These are phyloP conservation scores for Salix brachista DNA, from an alignment of 345 rosid genomes.

Conservation along the genomic window DNA sequence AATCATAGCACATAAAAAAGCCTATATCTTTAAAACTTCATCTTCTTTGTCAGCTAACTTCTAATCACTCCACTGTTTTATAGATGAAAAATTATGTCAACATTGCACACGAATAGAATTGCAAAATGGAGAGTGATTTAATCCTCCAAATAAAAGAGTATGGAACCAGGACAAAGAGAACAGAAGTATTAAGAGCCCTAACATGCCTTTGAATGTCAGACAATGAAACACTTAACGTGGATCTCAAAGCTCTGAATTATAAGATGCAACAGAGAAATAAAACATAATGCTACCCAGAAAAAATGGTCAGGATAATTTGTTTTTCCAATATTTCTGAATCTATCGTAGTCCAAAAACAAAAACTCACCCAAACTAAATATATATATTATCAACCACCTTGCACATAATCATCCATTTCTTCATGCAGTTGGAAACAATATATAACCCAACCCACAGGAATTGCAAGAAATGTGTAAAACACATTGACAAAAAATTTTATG, in stretches of 20 bases:
- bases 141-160: background rate
- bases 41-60: background rate
- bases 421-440: no score
- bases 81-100: background rate
- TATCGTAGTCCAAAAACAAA: background rate
- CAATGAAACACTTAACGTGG: background rate
- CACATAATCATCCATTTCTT: no score
- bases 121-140: background rate
- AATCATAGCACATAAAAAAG: background rate
- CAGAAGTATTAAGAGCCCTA: background rate
- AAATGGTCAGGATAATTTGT: background rate
- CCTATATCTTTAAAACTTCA: background rate
- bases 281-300: background rate
- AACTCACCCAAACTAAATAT: background rate
- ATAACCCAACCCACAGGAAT: no score
- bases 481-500: no score
- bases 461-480: no score
- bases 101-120: background rate
- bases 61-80: background rate
- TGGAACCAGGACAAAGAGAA: background rate
- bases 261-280: background rate
- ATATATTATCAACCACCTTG: no score
- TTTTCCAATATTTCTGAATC: background rate
- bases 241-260: background rate
- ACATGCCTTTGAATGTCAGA: background rate